These are phyloP conservation scores for Dictyostelium firmibasis DNA, from an alignment of 78 protist genomes.

Conservation along the genomic window DNA sequence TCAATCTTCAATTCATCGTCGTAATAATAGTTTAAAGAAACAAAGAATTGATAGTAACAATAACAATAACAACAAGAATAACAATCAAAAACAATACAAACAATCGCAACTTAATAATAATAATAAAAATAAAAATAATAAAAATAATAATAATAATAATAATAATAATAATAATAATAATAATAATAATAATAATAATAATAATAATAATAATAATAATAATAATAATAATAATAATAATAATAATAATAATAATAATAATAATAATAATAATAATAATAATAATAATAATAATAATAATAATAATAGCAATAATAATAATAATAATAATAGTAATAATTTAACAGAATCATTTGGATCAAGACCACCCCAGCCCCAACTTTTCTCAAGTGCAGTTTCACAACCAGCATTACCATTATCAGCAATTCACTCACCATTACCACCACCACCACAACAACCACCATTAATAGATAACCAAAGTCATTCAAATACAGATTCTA, in stretches of 20 bases:
- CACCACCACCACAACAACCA: not conserved
- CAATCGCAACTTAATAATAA: not conserved
- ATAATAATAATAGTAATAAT: not conserved
- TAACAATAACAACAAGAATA: not conserved
- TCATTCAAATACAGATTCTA: not conserved
- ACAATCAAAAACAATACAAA: not conserved
- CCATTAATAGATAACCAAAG: not conserved
- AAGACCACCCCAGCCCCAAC: not conserved
- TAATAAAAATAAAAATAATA: not conserved
- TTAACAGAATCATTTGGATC: not conserved
- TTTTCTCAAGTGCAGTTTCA: not conserved
- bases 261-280: not conserved
- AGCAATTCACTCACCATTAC: not conserved
- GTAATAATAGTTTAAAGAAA: not conserved
- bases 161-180: not conserved
- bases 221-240: not conserved
- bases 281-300: not conserved
- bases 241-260: not conserved
- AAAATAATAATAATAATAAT: not conserved
- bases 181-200: not conserved
- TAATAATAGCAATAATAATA: not conserved
- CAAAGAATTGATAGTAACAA: not conserved
- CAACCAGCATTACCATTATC: not conserved
- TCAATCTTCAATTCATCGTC: not conserved
- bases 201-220: not conserved